Evolutionary conservation across 192 early-diverging fungal genomes (phyloP).

Genomic region (Coemansia javaensis): DNA sequence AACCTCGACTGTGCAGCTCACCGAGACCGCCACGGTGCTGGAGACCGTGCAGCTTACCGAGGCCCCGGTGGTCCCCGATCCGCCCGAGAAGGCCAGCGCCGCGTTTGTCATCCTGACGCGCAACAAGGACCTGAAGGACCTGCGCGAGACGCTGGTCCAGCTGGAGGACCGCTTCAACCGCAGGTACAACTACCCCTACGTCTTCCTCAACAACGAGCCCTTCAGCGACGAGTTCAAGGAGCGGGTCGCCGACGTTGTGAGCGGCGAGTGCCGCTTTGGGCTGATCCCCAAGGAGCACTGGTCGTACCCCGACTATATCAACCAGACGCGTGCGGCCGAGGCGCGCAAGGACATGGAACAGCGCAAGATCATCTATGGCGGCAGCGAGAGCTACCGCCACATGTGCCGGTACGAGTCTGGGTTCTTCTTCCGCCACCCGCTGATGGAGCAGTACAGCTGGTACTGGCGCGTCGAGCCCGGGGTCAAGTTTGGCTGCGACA

Average conservation of each 20-base stretch:
- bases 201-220: constrained; percentile 74
- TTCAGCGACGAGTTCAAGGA: constrained; percentile 70
- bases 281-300: constrained; percentile 60
- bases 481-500: constrained; percentile 70
- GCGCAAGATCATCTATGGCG: constrained; percentile 60
- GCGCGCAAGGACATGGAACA: constrained; percentile 53
- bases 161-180: constrained; percentile 73
- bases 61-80: constrained; percentile 20
- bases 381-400: too few relatives aligned
- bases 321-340: constrained; percentile 59
- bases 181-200: constrained; percentile 73
- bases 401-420: constrained; percentile 72
- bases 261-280: constrained; percentile 56
- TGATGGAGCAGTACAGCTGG: constrained; percentile 65
- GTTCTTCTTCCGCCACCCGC: constrained; percentile 70
- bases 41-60: constrained; percentile 12
- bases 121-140: constrained; percentile 63
- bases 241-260: constrained; percentile 46
- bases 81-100: constrained; percentile 50
- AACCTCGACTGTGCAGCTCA: constrained; percentile 11
- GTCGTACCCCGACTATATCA: constrained; percentile 69
- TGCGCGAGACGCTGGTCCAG: constrained; percentile 60
- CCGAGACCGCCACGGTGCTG: constrained; percentile 10
- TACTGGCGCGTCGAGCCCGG: constrained; percentile 85
- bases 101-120: constrained; percentile 69